Evolutionary conservation across 352 stramenopile genomes (phyloP).

Genomic region (Pythium sp.): DNA sequence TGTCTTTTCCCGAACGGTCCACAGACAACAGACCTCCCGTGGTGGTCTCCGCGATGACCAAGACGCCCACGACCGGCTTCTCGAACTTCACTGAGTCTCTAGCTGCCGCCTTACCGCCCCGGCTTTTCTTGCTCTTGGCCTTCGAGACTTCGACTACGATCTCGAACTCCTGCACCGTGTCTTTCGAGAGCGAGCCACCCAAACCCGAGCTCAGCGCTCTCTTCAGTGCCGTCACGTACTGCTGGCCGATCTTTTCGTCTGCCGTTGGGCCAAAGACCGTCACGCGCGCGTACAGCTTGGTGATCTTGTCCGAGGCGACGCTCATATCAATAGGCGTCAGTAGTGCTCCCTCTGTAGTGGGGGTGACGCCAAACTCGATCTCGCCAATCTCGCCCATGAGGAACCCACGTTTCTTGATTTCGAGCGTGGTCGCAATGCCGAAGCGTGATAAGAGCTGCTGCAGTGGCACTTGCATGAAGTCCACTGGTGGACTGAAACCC

Average conservation of each 20-base stretch:
- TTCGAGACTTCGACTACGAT: constrained; percentile 29
- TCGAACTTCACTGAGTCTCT: constrained; percentile 13
- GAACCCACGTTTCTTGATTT: constrained; percentile 48
- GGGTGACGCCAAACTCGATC: constrained; percentile 29
- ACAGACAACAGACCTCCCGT: constrained; percentile 40
- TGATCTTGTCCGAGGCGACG: constrained; percentile 26
- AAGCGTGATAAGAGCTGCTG: constrained; percentile 39
- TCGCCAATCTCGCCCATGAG: constrained; percentile 42
- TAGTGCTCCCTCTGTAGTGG: constrained; percentile 6
- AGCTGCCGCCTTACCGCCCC: neutral
- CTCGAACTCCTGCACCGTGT: constrained; percentile 25
- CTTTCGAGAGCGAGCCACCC: neutral
- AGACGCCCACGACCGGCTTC: constrained; percentile 33
- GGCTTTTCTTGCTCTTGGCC: constrained; percentile 9
- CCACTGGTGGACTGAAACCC: constrained; percentile 54
- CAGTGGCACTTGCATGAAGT: constrained; percentile 60
- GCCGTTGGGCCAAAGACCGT: constrained; percentile 40
- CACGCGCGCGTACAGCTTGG: constrained; percentile 35
- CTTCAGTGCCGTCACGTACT: constrained; percentile 35
- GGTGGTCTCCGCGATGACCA: constrained; percentile 40
- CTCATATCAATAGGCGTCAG: constrained; percentile 43
- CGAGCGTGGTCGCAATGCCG: constrained; percentile 30
- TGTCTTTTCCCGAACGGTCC: constrained; percentile 39
- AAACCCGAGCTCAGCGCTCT: constrained; percentile 23
- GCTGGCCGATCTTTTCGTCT: constrained; percentile 33